phyloP scores from a whole-genome alignment of 129 eudicot species.

The Saussurea involucrata region DNA sequence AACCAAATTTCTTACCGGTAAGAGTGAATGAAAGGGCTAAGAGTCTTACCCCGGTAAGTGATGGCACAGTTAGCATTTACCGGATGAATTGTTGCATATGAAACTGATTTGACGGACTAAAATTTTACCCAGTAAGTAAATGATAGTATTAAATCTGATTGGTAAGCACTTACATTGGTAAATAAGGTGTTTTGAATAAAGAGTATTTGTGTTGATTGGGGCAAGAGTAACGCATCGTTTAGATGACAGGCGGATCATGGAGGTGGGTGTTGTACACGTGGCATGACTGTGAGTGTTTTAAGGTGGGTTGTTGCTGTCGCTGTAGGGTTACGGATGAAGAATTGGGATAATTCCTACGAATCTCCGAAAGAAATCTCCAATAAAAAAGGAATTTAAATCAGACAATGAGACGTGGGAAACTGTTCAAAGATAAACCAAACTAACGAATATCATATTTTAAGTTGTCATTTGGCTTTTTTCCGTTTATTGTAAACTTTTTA shows the following conservation, averaged over 20 bases:
- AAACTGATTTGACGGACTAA: too few species aligned
- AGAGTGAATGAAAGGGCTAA: too few species aligned
- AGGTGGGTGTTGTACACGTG: conserved; percentile 5
- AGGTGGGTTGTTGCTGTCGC: neutral
- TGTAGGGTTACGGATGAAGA: conserved; percentile 16
- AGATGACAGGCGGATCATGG: neutral
- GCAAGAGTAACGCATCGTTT: conserved; percentile 8
- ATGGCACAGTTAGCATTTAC: too few species aligned
- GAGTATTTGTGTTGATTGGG: neutral
- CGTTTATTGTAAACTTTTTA: neutral
- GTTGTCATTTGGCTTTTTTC: neutral
- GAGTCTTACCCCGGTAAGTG: too few species aligned
- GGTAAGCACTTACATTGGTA: too few species aligned
- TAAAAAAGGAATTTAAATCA: conserved; percentile 11
- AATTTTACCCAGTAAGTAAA: too few species aligned
- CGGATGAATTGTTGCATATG: too few species aligned
- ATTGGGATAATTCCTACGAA: conserved; percentile 49
- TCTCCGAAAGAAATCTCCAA: conserved; percentile 40
- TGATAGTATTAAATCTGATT: too few species aligned
- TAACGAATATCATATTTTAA: neutral
- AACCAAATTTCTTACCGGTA: too few species aligned
- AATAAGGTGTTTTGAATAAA: too few species aligned
- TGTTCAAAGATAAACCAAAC: conserved; percentile 13
- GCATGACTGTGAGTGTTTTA: neutral
- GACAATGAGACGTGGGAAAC: conserved; percentile 19